phyloP scores from a whole-genome alignment of 75 land plant species.

The Pseudotsuga menziesii region DNA sequence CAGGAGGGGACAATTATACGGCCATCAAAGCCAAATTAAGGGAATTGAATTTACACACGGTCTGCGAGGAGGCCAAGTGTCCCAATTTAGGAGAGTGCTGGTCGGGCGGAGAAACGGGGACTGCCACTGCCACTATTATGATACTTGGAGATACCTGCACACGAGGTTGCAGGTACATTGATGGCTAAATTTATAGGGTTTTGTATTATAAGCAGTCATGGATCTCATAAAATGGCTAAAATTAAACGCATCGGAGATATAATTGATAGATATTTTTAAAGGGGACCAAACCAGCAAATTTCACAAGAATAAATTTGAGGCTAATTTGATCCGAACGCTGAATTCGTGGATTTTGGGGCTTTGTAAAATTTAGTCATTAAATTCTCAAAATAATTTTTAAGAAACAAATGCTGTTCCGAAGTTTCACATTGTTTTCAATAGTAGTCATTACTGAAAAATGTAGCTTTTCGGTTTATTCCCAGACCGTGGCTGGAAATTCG shows the following conservation, averaged over 20 bases:
- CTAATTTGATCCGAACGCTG: too few species aligned
- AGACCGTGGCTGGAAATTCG: too few species aligned
- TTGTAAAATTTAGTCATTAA: neutral
- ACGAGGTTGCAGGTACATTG: constrained; percentile 80
- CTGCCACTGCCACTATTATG: constrained; percentile 98
- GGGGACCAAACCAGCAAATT: too few species aligned
- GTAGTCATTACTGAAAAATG: too few species aligned
- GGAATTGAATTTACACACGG: constrained; percentile 84
- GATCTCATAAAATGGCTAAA: too few species aligned
- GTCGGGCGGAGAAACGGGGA: constrained; percentile 96
- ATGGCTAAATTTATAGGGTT: neutral
- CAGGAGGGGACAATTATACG: constrained; percentile 87
- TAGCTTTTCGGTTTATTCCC: too few species aligned
- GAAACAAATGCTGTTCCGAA: neutral
- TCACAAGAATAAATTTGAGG: too few species aligned
- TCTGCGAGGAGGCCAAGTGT: constrained; percentile 94
- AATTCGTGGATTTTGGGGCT: neutral
- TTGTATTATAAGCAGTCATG: too few species aligned
- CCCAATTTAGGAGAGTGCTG: constrained; percentile 98
- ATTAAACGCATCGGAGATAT: too few species aligned
- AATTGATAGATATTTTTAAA: too few species aligned
- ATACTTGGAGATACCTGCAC: constrained; percentile 97
- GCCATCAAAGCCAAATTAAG: constrained; percentile 78
- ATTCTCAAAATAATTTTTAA: neutral
- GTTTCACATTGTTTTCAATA: too few species aligned